A percentile compares a stretch with the other conserved stretches of the same genome.
Conservation (phyloP, 768 basidiomycete species). For the Lentinula boryana region DNA sequence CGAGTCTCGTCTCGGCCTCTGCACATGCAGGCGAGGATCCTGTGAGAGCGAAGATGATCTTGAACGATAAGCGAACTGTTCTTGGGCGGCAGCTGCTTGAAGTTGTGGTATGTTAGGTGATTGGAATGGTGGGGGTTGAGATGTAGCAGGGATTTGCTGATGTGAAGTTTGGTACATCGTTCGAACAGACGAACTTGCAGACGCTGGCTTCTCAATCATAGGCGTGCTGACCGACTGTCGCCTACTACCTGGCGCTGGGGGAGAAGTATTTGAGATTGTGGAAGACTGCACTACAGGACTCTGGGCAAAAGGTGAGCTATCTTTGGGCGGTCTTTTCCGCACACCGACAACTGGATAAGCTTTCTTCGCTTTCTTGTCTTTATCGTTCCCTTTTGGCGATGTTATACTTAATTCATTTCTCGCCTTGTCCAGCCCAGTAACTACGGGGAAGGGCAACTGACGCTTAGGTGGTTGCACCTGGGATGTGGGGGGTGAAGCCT, state of each 20-base stretch:
- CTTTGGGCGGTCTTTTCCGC: background rate
- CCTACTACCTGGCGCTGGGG: background rate
- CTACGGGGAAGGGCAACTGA: background rate
- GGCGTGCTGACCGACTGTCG: background rate
- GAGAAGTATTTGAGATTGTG: background rate
- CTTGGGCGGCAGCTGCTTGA: background rate
- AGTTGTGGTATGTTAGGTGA: background rate
- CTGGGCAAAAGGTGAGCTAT: background rate
- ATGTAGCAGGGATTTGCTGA: background rate
- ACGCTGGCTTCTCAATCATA: background rate
- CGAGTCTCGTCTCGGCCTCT: background rate
- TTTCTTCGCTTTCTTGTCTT: constrained; percentile 5
- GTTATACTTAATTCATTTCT: background rate
- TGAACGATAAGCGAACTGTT: constrained; percentile 4
- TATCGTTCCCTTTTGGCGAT: background rate
- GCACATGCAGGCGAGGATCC: constrained; percentile 5
- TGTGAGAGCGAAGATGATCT: constrained; percentile 5
- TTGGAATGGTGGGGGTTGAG: constrained; percentile 2
- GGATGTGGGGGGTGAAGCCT: background rate
- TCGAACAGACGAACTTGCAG: background rate
- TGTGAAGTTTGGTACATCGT: background rate
- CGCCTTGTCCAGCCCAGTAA: background rate
- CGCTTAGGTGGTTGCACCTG: background rate
- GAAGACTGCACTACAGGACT: background rate
- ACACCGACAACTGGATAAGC: constrained; percentile 1